These are phyloP conservation scores for Casuarina equisetifolia DNA, from an alignment of 306 rosid genomes.

Conservation along the genomic window DNA sequence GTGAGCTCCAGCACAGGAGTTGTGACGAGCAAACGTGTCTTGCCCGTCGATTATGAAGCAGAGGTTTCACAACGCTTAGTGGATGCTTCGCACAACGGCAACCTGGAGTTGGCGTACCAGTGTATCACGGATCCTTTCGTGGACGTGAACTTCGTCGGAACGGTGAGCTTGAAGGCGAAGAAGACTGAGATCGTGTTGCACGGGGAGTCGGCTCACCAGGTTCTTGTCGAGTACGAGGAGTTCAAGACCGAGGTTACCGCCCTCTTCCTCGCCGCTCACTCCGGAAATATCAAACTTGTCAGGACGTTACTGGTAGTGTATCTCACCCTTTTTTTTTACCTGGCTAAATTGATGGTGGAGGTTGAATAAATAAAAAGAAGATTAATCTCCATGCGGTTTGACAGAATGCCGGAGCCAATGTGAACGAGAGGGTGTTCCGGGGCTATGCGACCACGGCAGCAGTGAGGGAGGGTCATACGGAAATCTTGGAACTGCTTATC, in stretches of 20 bases:
- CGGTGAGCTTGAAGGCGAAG: conserved; percentile 52
- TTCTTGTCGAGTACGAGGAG: conserved; percentile 49
- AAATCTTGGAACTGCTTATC: conserved; percentile 72
- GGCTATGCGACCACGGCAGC: conserved; percentile 94
- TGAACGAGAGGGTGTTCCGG: conserved; percentile 84
- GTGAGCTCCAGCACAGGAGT: conserved; percentile 28
- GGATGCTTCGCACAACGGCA: conserved; percentile 43
- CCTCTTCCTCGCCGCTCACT: conserved; percentile 58
- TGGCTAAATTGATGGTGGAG: too few relatives aligned
- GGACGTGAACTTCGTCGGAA: conserved; percentile 66
- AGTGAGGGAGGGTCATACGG: conserved; percentile 77
- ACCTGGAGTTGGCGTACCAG: conserved; percentile 29
- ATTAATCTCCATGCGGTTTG: background rate
- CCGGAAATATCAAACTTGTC: conserved; percentile 50
- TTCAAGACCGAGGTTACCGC: conserved; percentile 69
- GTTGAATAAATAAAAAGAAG: too few relatives aligned
- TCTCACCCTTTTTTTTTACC: background rate
- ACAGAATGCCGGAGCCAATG: conserved; percentile 81
- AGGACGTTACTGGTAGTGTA: conserved; percentile 50
- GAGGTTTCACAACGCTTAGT: conserved; percentile 53
- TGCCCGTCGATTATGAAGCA: conserved; percentile 48
- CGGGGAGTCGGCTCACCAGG: conserved; percentile 54
- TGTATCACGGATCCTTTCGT: conserved; percentile 37
- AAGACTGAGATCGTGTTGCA: conserved; percentile 50
- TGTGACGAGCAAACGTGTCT: conserved; percentile 31